Evolutionary conservation across 139 green algal genomes (phyloP).

Genomic region (Chlorella sp.): DNA sequence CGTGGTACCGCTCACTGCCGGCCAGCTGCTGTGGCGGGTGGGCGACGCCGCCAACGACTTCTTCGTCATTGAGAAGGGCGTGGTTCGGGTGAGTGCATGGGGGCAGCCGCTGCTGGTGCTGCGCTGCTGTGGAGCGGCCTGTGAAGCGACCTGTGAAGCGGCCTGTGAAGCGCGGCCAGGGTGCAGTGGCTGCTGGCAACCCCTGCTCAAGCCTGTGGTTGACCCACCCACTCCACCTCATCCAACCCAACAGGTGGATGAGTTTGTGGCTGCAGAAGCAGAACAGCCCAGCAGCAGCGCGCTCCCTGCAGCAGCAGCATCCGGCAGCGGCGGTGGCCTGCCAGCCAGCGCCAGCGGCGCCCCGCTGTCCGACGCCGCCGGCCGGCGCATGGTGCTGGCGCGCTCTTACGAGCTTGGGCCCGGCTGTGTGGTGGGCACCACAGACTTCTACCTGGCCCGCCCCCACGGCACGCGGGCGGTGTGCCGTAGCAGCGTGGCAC

Average conservation of each 20-base stretch:
- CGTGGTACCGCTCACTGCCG: background rate
- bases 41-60: slow-evolving; percentile 27
- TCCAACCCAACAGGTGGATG: slow-evolving; percentile 19
- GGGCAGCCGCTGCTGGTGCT: no score
- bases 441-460: background rate
- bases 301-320: background rate
- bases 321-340: background rate
- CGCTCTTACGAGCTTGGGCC: slow-evolving; percentile 44
- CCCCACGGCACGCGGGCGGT: background rate
- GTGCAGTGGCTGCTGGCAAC: no score
- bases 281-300: background rate
- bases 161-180: no score
- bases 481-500: background rate
- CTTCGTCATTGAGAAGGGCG: slow-evolving; percentile 50
- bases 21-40: slow-evolving; percentile 45
- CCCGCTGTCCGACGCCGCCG: background rate
- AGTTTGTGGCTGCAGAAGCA: background rate
- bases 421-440: slow-evolving; percentile 43
- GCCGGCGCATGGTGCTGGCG: background rate
- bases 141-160: no score
- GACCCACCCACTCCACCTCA: background rate
- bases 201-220: no score
- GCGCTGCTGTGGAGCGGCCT: no score
- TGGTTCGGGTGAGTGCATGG: slow-evolving; percentile 33
- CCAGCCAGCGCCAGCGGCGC: background rate